Evolutionary conservation across 345 rosid genomes (phyloP).

Genomic region (Gossypium longicalyx): DNA sequence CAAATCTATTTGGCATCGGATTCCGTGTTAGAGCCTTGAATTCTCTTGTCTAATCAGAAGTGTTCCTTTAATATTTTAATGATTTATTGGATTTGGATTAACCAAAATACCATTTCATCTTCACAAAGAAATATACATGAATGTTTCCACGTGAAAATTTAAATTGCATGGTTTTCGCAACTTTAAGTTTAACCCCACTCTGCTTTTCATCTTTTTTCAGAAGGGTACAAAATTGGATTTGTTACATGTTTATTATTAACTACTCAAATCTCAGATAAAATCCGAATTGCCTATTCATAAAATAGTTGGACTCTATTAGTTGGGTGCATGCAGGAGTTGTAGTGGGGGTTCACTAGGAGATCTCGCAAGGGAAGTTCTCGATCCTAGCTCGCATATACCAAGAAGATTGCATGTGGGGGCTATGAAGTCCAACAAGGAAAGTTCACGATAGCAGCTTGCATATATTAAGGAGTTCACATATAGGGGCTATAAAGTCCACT

Average conservation of each 20-base stretch:
- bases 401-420: too few relatives aligned
- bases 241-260: too few relatives aligned
- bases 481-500: too few relatives aligned
- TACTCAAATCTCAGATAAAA: too few relatives aligned
- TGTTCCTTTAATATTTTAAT: neutral
- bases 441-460: too few relatives aligned
- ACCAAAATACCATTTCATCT: conserved; percentile 10
- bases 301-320: too few relatives aligned
- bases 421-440: too few relatives aligned
- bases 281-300: too few relatives aligned
- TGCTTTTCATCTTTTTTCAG: neutral
- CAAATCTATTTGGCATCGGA: neutral
- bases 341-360: too few relatives aligned
- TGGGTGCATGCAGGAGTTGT: too few relatives aligned
- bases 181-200: neutral
- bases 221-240: neutral
- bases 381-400: too few relatives aligned
- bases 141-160: conserved; percentile 8
- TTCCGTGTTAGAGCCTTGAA: conserved; percentile 6
- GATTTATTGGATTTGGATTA: conserved; percentile 12
- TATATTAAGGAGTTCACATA: too few relatives aligned
- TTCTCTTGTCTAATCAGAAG: conserved; percentile 11
- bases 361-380: accelerated
- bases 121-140: neutral
- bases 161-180: conserved; percentile 8